phyloP scores from a whole-genome alignment of 148 eudicot genomes.

The Cornus suecica region DNA sequence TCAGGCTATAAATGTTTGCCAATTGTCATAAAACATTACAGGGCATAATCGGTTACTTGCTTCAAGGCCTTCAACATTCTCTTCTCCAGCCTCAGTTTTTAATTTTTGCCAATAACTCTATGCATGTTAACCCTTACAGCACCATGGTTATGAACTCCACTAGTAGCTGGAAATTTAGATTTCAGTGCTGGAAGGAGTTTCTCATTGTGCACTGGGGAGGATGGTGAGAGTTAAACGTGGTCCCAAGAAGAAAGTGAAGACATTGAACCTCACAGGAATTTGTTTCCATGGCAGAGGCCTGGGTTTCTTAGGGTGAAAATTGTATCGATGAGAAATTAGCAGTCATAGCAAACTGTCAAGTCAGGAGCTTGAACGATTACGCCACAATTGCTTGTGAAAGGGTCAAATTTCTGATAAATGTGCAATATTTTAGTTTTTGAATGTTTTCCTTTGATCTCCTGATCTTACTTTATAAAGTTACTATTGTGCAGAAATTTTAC shows the following conservation, averaged over 20 bases:
- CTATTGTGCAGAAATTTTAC: not conserved
- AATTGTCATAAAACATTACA: too few relatives aligned
- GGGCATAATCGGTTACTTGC: too few relatives aligned
- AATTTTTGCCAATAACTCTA: slow-evolving; percentile 32
- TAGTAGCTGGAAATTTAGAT: slow-evolving; percentile 55
- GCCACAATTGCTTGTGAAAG: slow-evolving; percentile 69
- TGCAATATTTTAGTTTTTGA: not conserved
- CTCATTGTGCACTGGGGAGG: slow-evolving; percentile 74
- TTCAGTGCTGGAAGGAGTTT: slow-evolving; percentile 70
- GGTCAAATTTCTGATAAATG: slow-evolving; percentile 65
- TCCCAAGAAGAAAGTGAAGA: slow-evolving; percentile 42
- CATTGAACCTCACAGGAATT: not conserved
- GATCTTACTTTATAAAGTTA: not conserved
- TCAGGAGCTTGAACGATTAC: slow-evolving; percentile 68
- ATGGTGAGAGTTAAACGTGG: slow-evolving; percentile 40
- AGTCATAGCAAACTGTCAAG: slow-evolving; percentile 59
- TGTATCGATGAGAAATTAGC: not conserved
- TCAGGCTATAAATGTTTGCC: too few relatives aligned
- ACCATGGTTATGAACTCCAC: not conserved
- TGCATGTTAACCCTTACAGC: slow-evolving; percentile 5
- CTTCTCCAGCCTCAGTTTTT: too few relatives aligned
- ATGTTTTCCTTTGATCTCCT: not conserved
- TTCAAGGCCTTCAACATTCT: too few relatives aligned
- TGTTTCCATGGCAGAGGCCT: not conserved
- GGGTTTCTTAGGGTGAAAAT: not conserved